Evolutionary conservation across 306 rosid species (phyloP).

Genomic region (Cicer judaicum): DNA sequence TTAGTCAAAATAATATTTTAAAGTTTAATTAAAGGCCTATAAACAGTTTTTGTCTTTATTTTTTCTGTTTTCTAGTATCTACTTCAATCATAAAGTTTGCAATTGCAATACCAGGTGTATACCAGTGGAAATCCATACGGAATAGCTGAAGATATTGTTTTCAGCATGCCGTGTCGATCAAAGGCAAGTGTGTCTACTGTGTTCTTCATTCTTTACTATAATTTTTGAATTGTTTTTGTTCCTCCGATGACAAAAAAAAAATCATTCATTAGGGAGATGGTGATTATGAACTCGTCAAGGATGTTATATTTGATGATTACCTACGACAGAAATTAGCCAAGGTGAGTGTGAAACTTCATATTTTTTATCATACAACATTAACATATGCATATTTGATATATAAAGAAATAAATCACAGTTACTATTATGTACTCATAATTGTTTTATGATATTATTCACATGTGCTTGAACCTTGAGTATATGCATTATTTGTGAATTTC

Average conservation of each 20-base stretch:
- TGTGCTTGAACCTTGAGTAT: too few species aligned
- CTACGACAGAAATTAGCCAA: slow-evolving; percentile 70
- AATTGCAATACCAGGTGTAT: slow-evolving; percentile 67
- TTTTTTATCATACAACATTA: background rate
- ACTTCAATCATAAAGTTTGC: slow-evolving; percentile 32
- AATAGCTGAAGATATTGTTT: slow-evolving; percentile 85
- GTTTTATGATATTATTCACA: too few species aligned
- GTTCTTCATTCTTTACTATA: slow-evolving; percentile 22
- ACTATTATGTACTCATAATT: background rate
- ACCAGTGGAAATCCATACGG: slow-evolving; percentile 90
- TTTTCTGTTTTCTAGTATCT: background rate
- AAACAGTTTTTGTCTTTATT: background rate
- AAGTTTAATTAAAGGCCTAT: slow-evolving; percentile 7
- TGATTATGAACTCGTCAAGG: slow-evolving; percentile 88
- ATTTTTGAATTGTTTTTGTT: background rate
- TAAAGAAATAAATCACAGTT: background rate
- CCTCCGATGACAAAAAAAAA: background rate
- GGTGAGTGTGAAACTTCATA: slow-evolving; percentile 47
- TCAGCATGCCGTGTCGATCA: slow-evolving; percentile 98
- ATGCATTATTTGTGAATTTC: background rate
- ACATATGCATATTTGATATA: slow-evolving; percentile 10
- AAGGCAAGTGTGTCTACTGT: slow-evolving; percentile 56
- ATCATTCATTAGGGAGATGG: slow-evolving; percentile 77
- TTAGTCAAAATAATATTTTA: slow-evolving; percentile 4
- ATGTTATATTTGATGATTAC: slow-evolving; percentile 77